These are phyloP conservation scores for Diaporthe amygdali DNA, from an alignment of 2,329 filamentous ascomycete species.

Conservation along the genomic window DNA sequence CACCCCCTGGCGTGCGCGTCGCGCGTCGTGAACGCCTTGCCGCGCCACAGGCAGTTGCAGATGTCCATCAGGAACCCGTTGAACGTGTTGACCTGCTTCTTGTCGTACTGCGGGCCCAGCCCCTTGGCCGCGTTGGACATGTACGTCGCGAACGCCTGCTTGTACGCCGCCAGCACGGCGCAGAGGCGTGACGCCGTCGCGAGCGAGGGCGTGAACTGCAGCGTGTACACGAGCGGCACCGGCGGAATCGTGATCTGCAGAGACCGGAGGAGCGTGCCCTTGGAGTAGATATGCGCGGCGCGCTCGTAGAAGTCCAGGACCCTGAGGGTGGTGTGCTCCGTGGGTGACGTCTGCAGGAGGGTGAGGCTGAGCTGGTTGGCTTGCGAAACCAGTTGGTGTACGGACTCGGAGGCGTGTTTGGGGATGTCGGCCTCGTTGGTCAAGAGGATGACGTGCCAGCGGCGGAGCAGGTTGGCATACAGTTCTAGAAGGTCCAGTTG, in stretches of 20 bases:
- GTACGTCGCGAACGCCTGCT: slow-evolving; percentile 73
- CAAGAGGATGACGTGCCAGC: slow-evolving; percentile 57
- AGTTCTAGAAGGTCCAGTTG: slow-evolving; percentile 67
- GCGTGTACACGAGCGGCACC: slow-evolving; percentile 69
- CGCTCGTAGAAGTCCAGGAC: slow-evolving; percentile 75
- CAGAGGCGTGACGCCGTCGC: slow-evolving; percentile 72
- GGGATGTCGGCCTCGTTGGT: slow-evolving; percentile 42
- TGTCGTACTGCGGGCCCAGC: slow-evolving; percentile 52
- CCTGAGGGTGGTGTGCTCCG: slow-evolving; percentile 52
- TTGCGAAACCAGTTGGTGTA: slow-evolving; percentile 51
- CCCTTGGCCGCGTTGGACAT: slow-evolving; percentile 46
- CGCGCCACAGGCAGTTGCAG: slow-evolving; percentile 83
- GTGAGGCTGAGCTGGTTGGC: slow-evolving; percentile 63
- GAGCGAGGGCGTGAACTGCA: slow-evolving; percentile 70
- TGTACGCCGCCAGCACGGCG: slow-evolving; percentile 73
- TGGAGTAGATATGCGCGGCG: slow-evolving; percentile 60
- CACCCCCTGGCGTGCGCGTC: slow-evolving; percentile 69
- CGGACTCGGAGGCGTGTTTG: slow-evolving; percentile 39
- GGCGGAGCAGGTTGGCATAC: slow-evolving; percentile 70
- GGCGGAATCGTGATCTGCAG: slow-evolving; percentile 74
- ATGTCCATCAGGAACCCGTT: slow-evolving; percentile 88
- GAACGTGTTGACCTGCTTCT: slow-evolving; percentile 70
- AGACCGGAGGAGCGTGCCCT: slow-evolving; percentile 53
- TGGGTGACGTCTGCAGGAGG: slow-evolving; percentile 58
- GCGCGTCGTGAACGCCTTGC: slow-evolving; percentile 68